phyloP scores from a whole-genome alignment of 2,329 filamentous ascomycete species.

The Curvularia verruculosa region DNA sequence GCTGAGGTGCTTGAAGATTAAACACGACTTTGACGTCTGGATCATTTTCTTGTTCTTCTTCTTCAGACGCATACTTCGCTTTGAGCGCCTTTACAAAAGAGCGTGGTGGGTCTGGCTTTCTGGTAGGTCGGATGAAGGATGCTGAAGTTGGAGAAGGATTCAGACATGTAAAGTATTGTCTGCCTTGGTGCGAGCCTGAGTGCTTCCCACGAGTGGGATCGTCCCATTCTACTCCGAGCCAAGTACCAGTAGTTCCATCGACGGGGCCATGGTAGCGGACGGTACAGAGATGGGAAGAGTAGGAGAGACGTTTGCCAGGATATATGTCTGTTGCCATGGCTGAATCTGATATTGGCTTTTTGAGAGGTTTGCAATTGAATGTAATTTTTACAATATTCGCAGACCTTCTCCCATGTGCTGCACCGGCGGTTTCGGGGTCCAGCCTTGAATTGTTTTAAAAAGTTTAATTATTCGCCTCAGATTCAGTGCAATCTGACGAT shows the following conservation, averaged over 20 bases:
- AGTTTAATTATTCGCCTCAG: neutral
- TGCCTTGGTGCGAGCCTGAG: slow-evolving; percentile 79
- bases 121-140: slow-evolving; percentile 83
- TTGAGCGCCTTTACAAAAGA: slow-evolving; percentile 81
- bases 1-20: slow-evolving; percentile 24
- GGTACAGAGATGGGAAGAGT: slow-evolving; percentile 78
- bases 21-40: slow-evolving; percentile 41
- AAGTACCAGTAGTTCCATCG: slow-evolving; percentile 74
- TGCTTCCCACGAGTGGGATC: slow-evolving; percentile 86
- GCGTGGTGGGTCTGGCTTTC: slow-evolving; percentile 69
- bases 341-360: neutral
- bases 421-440: neutral
- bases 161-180: slow-evolving; percentile 56
- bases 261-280: slow-evolving; percentile 82
- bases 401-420: neutral
- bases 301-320: slow-evolving; percentile 79
- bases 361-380: neutral
- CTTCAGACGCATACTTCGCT: slow-evolving; percentile 76
- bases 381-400: neutral
- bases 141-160: slow-evolving; percentile 72
- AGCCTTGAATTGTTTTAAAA: neutral
- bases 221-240: slow-evolving; percentile 98
- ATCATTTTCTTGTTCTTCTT: slow-evolving; percentile 24
- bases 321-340: slow-evolving; percentile 48
- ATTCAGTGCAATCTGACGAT: neutral